A percentile compares a stretch with the other conserved stretches of the same genome.
Conservation (phyloP, 2,329 filamentous ascomycete genomes). For the Penicillium polonicum region DNA sequence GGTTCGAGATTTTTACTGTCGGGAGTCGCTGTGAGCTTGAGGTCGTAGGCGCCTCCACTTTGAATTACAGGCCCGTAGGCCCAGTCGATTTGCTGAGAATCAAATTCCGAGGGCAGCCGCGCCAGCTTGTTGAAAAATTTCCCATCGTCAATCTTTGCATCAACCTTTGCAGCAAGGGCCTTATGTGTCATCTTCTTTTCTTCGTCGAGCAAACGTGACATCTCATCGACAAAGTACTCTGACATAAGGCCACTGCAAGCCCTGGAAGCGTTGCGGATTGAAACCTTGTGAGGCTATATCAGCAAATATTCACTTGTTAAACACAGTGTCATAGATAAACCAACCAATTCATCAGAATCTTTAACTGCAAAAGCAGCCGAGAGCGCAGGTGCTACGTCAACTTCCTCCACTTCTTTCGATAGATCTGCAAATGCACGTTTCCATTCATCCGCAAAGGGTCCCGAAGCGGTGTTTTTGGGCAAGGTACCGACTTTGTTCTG, state of each 20-base stretch:
- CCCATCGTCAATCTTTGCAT: slow-evolving; percentile 85
- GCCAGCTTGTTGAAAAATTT: slow-evolving; percentile 87
- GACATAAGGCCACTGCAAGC: slow-evolving; percentile 94
- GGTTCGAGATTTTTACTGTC: slow-evolving; percentile 83
- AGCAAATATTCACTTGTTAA: slow-evolving; percentile 9
- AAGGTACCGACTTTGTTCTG: slow-evolving; percentile 88
- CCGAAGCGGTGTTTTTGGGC: slow-evolving; percentile 77
- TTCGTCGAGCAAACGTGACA: slow-evolving; percentile 92
- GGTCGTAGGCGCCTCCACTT: slow-evolving; percentile 92
- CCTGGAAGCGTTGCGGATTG: slow-evolving; percentile 90
- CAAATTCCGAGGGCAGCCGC: slow-evolving; percentile 84
- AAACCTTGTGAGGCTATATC: slow-evolving; percentile 53
- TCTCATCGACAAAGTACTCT: slow-evolving; percentile 95
- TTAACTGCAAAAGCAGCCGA: slow-evolving; percentile 90
- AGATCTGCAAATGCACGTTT: slow-evolving; percentile 76
- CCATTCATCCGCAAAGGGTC: slow-evolving; percentile 96
- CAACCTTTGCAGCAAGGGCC: slow-evolving; percentile 78
- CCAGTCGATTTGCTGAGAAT: slow-evolving; percentile 89
- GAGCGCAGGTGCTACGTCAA: slow-evolving; percentile 79
- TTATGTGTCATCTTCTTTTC: slow-evolving; percentile 97
- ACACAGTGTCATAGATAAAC: slow-evolving; percentile 3
- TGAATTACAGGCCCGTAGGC: slow-evolving; percentile 86
- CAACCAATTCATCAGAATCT: slow-evolving; percentile 84
- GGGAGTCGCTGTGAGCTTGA: slow-evolving; percentile 74
- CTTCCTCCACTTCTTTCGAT: slow-evolving; percentile 81